phyloP scores from a whole-genome alignment of 495 filamentous ascomycete genomes.

The Arthonia radiata region DNA sequence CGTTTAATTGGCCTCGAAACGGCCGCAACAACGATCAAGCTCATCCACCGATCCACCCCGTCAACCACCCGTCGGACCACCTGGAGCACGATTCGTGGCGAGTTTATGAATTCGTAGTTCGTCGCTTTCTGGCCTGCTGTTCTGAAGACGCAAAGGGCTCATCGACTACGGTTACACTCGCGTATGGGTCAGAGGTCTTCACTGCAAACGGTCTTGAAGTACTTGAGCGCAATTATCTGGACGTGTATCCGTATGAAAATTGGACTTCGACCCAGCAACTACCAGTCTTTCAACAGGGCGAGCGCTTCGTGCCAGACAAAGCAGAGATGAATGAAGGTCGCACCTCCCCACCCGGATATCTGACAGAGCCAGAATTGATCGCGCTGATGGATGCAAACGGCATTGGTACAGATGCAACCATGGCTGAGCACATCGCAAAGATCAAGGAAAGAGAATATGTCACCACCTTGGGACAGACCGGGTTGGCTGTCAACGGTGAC shows the following conservation, averaged over 20 bases:
- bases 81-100: constrained; percentile 36
- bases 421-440: constrained; percentile 94
- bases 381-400: constrained; percentile 96
- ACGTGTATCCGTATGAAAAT: constrained; percentile 88
- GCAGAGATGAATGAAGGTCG: constrained; percentile 73
- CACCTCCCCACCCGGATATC: constrained; percentile 56
- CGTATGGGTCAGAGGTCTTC: constrained; percentile 68
- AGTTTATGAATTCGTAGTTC: constrained; percentile 84
- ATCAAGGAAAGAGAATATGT: constrained; percentile 80
- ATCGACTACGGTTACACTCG: constrained; percentile 57
- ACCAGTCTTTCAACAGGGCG: constrained; percentile 49
- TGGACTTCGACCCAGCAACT: constrained; percentile 76
- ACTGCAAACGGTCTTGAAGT: constrained; percentile 64
- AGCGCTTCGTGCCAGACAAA: constrained; percentile 70
- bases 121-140: constrained; percentile 87
- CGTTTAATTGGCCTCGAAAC: constrained; percentile 55
- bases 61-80: constrained; percentile 44
- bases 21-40: constrained; percentile 85
- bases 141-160: constrained; percentile 79
- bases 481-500: constrained; percentile 14
- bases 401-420: constrained; percentile 93
- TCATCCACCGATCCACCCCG: constrained; percentile 89
- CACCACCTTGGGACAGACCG: too few species aligned
- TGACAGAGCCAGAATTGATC: constrained; percentile 94
- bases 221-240: constrained; percentile 69